Percentiles rank a stretch among this genome's conserved stretches.
These are phyloP conservation scores for Backusella tuberculispora DNA, from an alignment of 192 early-diverging fungal species.

Conservation along the genomic window DNA sequence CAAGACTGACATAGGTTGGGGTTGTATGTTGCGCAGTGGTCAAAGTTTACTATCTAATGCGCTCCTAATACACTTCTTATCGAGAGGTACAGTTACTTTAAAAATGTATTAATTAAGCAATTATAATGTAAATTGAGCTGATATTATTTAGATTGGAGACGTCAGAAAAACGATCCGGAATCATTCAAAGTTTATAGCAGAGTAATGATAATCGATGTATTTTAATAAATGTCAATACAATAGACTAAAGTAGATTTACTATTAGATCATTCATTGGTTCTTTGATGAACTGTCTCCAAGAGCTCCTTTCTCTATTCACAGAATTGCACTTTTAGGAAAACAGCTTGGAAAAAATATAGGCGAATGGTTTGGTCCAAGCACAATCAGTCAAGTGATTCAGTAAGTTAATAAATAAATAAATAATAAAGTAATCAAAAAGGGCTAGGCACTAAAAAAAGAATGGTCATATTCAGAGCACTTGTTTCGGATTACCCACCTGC, in stretches of 20 bases:
- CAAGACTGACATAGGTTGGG: constrained; percentile 92
- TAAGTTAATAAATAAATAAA: constrained; percentile 38
- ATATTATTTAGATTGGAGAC: constrained; percentile 50
- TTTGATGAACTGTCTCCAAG: constrained; percentile 71
- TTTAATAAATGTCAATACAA: not conserved
- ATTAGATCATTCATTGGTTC: constrained; percentile 64
- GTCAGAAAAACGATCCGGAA: constrained; percentile 35
- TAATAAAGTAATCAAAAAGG: constrained; percentile 10
- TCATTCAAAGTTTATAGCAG: constrained; percentile 50
- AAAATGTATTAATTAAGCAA: constrained; percentile 22
- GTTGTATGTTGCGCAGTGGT: constrained; percentile 96
- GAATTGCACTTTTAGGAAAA: constrained; percentile 82
- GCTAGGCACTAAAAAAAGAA: not conserved
- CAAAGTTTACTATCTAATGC: constrained; percentile 92
- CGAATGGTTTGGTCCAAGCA: constrained; percentile 97
- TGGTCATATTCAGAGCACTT: constrained; percentile 53
- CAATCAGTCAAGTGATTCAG: constrained; percentile 81
- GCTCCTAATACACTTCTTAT: constrained; percentile 74
- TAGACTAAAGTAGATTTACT: not conserved
- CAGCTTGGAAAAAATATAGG: constrained; percentile 91
- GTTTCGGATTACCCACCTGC: constrained; percentile 58
- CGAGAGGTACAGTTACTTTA: constrained; percentile 63
- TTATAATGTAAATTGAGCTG: not conserved
- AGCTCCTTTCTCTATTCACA: constrained; percentile 91
- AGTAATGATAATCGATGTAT: constrained; percentile 27